Percentiles rank a stretch among this genome's conserved stretches.
Conservation (phyloP, 1,284 basidiomycete genomes). For the Heterobasidion parviporum region DNA sequence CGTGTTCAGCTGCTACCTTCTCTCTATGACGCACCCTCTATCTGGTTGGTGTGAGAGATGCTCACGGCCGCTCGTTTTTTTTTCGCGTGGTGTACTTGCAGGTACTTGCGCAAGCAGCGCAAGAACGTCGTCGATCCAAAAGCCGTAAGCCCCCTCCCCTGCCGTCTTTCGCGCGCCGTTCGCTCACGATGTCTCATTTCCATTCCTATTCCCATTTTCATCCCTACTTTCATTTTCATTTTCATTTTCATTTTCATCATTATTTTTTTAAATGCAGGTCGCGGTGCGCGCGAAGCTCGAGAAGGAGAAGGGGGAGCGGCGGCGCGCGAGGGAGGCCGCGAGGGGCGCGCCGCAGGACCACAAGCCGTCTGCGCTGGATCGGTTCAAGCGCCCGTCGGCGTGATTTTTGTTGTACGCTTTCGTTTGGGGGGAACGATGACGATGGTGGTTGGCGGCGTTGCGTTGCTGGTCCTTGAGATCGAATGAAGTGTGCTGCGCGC, state of each 20-base stretch:
- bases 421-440: too few species aligned
- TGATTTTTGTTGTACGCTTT: background rate
- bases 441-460: too few species aligned
- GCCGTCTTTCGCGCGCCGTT: background rate
- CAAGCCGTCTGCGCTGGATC: slow-evolving; percentile 59
- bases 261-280: slow-evolving; percentile 23
- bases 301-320: slow-evolving; percentile 50
- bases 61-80: background rate
- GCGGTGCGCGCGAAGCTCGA: slow-evolving; percentile 63
- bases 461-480: too few species aligned
- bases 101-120: slow-evolving; percentile 77
- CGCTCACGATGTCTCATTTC: background rate
- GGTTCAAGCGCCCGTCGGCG: slow-evolving; percentile 34
- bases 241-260: too few species aligned
- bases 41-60: background rate
- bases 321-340: slow-evolving; percentile 33
- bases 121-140: slow-evolving; percentile 90
- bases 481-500: too few species aligned
- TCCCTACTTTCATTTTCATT: too few species aligned
- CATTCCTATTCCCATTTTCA: too few species aligned
- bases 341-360: slow-evolving; percentile 28
- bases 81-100: slow-evolving; percentile 11
- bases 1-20: slow-evolving; percentile 5
- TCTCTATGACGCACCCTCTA: background rate
- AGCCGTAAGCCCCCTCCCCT: slow-evolving; percentile 45